Evolutionary conservation across 2,329 filamentous ascomycete species (phyloP).

Genomic region (Blastomyces gilchristii): DNA sequence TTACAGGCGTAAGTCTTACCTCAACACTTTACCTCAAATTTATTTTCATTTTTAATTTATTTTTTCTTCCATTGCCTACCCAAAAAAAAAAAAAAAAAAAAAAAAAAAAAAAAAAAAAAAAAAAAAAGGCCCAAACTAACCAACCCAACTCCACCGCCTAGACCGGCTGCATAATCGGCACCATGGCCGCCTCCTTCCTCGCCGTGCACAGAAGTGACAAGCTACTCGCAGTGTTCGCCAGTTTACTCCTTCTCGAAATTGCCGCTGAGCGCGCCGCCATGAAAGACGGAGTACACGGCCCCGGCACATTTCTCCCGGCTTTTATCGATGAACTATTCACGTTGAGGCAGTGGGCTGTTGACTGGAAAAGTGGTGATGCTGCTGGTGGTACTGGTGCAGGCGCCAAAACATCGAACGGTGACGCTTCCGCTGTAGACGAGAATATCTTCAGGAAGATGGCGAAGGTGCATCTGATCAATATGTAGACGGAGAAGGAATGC

Average conservation of each 20-base stretch:
- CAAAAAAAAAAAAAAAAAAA: no score
- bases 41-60: no score
- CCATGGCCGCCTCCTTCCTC: constrained; percentile 64
- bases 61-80: background rate
- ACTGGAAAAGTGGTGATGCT: background rate
- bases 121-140: background rate
- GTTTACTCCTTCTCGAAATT: constrained; percentile 65
- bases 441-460: constrained; percentile 30
- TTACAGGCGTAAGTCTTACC: constrained; percentile 33
- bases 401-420: background rate
- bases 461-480: constrained; percentile 26
- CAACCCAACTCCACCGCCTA: constrained; percentile 14
- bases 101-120: no score
- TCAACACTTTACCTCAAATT: background rate
- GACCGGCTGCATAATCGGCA: constrained; percentile 78
- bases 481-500: constrained; percentile 14
- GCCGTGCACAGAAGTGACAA: constrained; percentile 54
- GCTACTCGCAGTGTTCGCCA: constrained; percentile 63
- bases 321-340: constrained; percentile 64
- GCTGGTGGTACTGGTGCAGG: background rate
- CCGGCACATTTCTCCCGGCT: constrained; percentile 75
- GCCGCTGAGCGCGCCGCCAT: constrained; percentile 57
- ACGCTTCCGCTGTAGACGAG: constrained; percentile 23
- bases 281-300: constrained; percentile 57
- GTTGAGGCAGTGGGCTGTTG: constrained; percentile 22